A percentile compares a stretch with the other conserved stretches of the same genome.
These are phyloP conservation scores for Xanthoconium purpureum DNA, from an alignment of 768 basidiomycete species.

Conservation along the genomic window DNA sequence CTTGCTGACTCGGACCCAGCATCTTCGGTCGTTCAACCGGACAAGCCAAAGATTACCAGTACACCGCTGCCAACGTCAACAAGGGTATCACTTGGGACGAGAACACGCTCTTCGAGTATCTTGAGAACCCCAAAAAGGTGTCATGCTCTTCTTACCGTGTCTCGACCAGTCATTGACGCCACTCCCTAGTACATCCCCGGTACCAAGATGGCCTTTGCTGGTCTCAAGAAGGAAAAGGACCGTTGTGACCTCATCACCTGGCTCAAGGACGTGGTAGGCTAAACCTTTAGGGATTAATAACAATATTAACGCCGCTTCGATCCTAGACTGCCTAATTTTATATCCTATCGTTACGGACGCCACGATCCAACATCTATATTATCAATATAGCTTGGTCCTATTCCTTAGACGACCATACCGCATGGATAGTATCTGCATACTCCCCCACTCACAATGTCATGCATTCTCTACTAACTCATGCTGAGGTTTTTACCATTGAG, in stretches of 20 bases:
- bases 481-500: no score
- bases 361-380: slow-evolving; percentile 17
- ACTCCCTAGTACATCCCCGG: slow-evolving; percentile 82
- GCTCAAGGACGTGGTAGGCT: slow-evolving; percentile 70
- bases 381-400: slow-evolving; percentile 27
- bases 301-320: neutral
- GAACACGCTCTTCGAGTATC: slow-evolving; percentile 90
- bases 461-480: neutral
- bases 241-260: slow-evolving; percentile 89
- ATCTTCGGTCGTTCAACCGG: slow-evolving; percentile 86
- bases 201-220: slow-evolving; percentile 98
- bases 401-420: slow-evolving; percentile 35
- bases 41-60: slow-evolving; percentile 80
- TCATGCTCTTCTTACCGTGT: slow-evolving; percentile 5
- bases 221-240: slow-evolving; percentile 98
- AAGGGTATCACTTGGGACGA: slow-evolving; percentile 89
- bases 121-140: slow-evolving; percentile 97
- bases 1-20: slow-evolving; percentile 35
- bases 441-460: slow-evolving; percentile 31
- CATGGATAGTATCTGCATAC: slow-evolving; percentile 23
- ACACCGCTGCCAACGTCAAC: slow-evolving; percentile 93
- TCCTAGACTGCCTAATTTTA: slow-evolving; percentile 28
- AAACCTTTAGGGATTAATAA: no score
- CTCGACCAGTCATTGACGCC: neutral
- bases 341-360: slow-evolving; percentile 14